phyloP scores from a whole-genome alignment of 495 filamentous ascomycete species.

The Alectoria sarmentosa region DNA sequence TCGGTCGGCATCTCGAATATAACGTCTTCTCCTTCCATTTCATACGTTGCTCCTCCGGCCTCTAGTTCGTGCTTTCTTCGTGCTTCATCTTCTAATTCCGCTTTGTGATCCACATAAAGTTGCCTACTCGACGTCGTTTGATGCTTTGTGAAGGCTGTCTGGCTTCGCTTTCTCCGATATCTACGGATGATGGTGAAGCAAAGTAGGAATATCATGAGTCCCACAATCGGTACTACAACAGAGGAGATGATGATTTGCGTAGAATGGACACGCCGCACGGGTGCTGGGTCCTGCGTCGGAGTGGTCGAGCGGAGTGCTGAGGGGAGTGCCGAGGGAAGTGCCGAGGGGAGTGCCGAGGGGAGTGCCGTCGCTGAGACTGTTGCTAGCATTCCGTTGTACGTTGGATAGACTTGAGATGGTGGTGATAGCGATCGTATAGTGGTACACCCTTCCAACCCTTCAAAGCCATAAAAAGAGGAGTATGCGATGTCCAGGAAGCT shows the following conservation, averaged over 20 bases:
- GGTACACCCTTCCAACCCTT: neutral
- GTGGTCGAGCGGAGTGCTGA: neutral
- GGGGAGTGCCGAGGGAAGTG: neutral
- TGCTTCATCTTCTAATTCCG: constrained; percentile 6
- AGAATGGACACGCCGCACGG: neutral
- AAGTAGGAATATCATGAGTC: neutral
- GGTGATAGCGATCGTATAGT: too few species aligned
- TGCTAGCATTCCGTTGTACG: neutral
- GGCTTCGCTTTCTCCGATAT: neutral
- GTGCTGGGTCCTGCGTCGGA: neutral
- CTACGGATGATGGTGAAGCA: neutral
- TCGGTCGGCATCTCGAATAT: neutral
- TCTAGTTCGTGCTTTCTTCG: constrained; percentile 3
- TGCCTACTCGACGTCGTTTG: neutral
- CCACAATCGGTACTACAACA: neutral
- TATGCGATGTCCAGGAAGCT: neutral
- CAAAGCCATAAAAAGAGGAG: neutral
- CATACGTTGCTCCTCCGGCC: neutral
- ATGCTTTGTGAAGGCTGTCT: neutral
- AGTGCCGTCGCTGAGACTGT: neutral
- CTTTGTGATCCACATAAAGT: constrained; percentile 7
- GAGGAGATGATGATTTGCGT: neutral
- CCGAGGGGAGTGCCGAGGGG: neutral
- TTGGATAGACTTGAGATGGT: neutral
- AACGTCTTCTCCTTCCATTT: neutral